These are phyloP conservation scores for Aphanomyces euteiches DNA, from an alignment of 352 stramenopile species.

Conservation along the genomic window DNA sequence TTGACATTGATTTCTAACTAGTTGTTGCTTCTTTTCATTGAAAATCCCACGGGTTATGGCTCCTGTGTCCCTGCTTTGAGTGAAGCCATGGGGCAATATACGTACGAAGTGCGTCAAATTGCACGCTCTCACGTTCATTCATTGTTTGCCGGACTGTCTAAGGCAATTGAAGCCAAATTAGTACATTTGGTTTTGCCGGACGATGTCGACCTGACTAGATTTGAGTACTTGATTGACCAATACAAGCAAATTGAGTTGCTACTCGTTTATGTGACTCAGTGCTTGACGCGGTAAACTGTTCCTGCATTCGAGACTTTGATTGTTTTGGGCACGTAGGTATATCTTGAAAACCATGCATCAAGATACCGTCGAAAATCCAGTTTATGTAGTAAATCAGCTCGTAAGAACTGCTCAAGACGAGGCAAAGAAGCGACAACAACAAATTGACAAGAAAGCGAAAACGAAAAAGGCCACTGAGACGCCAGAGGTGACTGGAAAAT, in stretches of 20 bases:
- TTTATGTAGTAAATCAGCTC: background rate
- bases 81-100: background rate
- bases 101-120: background rate
- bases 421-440: background rate
- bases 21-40: background rate
- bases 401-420: background rate
- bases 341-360: background rate
- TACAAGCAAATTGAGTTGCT: background rate
- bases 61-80: background rate
- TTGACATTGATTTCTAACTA: background rate
- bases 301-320: background rate
- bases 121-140: background rate
- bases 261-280: background rate
- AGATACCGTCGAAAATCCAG: background rate
- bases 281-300: slow-evolving; percentile 9
- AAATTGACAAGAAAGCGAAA: background rate
- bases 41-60: background rate
- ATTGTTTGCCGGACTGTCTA: background rate
- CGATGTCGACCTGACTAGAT: background rate
- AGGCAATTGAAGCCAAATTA: background rate
- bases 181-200: background rate
- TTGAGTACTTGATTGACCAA: background rate
- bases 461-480: background rate
- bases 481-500: background rate
- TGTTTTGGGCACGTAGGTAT: background rate